Conservation (phyloP, 805 yeast species). For the Yueomyces sinensis region DNA sequence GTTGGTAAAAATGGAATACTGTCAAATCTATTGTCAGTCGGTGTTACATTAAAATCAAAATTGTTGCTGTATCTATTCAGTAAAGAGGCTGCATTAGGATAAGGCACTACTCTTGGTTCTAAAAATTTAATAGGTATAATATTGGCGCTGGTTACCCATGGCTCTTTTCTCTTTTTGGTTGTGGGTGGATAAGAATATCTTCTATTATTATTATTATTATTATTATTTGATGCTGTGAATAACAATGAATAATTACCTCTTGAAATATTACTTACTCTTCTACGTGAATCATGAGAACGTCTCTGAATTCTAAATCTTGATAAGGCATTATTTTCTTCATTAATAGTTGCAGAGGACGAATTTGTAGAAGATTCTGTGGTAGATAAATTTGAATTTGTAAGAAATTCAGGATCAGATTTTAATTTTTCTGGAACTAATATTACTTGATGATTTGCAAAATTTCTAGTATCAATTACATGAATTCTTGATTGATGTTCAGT, state of each 20-base stretch:
- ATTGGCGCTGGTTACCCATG: constrained; percentile 19
- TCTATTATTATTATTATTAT: constrained; percentile 3
- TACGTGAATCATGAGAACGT: background rate
- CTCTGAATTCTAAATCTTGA: background rate
- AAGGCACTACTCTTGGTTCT: constrained; percentile 21
- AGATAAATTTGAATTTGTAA: too few species aligned
- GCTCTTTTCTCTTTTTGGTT: constrained; percentile 8
- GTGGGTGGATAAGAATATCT: constrained; percentile 11
- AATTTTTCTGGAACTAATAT: constrained; percentile 42
- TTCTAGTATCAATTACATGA: constrained; percentile 71
- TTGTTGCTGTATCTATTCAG: constrained; percentile 5
- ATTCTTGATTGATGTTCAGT: constrained; percentile 81
- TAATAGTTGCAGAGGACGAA: too few species aligned
- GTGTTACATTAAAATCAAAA: background rate
- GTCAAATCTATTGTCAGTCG: background rate
- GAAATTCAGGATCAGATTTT: background rate
- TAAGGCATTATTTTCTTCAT: background rate
- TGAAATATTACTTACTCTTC: background rate
- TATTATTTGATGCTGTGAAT: constrained; percentile 3
- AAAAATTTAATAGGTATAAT: constrained; percentile 16
- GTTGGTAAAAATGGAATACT: background rate
- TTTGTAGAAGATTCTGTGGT: background rate
- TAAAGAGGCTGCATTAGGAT: constrained; percentile 20
- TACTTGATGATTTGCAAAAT: constrained; percentile 63
- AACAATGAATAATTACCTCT: constrained; percentile 4